These are phyloP conservation scores for Naegleria lovaniensis DNA, from an alignment of 208 protist species.

Conservation along the genomic window DNA sequence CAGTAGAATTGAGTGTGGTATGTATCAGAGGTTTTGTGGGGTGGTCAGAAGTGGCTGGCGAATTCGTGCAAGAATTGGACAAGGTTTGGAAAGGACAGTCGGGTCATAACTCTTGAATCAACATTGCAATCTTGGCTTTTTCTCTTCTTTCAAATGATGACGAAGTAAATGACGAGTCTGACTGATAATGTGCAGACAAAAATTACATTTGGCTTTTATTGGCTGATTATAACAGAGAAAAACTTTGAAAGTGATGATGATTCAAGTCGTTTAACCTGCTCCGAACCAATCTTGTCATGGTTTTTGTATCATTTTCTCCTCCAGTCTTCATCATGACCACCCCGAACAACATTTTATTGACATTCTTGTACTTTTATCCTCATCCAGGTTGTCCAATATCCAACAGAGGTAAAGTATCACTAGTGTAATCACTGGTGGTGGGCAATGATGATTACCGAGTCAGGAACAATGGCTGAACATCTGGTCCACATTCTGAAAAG, in stretches of 20 bases:
- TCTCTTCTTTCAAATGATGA: not conserved
- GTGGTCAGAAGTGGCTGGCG: not conserved
- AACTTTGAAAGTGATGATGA: not conserved
- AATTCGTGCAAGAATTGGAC: not conserved
- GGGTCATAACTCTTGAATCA: not conserved
- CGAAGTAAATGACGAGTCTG: not conserved
- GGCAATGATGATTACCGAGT: no score
- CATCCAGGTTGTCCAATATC: no score
- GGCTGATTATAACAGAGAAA: not conserved
- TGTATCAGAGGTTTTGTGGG: no score
- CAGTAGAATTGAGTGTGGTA: no score
- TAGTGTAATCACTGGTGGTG: not conserved
- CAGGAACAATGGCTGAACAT: no score
- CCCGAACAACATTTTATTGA: not conserved
- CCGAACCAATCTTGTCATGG: not conserved
- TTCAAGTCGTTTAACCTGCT: no score
- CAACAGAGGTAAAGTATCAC: not conserved
- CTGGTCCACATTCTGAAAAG: no score
- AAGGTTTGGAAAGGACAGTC: no score
- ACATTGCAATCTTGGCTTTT: no score
- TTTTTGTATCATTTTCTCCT: not conserved
- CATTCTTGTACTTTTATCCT: no score
- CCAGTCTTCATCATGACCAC: not conserved
- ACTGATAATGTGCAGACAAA: not conserved
- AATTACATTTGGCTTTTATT: constrained; percentile 2